Evolutionary conservation across 257 asterid species (phyloP).

Genomic region (Gentiana straminea): DNA sequence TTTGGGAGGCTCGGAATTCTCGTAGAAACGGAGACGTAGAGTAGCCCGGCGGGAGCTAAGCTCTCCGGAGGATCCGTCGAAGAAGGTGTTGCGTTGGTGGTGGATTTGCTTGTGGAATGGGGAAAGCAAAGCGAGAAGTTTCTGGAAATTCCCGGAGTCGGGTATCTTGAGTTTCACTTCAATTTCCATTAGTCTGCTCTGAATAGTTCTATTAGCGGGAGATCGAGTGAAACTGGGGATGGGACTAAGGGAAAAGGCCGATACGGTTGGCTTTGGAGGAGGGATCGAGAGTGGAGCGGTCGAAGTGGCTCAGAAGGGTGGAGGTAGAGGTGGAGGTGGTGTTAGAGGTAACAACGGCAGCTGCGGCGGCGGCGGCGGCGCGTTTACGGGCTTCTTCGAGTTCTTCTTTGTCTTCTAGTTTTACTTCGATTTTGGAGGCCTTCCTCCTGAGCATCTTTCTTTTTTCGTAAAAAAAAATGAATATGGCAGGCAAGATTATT

Average conservation of each 20-base stretch:
- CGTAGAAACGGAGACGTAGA: slow-evolving; percentile 88
- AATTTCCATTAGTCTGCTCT: slow-evolving; percentile 11
- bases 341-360: slow-evolving; percentile 19
- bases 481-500: too few relatives aligned
- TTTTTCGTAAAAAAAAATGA: too few relatives aligned
- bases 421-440: slow-evolving; percentile 74
- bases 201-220: neutral
- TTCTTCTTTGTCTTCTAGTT: slow-evolving; percentile 75
- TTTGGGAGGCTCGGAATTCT: slow-evolving; percentile 36
- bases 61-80: slow-evolving; percentile 59
- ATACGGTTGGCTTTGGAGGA: slow-evolving; percentile 72
- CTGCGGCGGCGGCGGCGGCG: slow-evolving; percentile 35
- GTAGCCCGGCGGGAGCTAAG: slow-evolving; percentile 52
- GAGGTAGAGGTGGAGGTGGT: slow-evolving; percentile 30
- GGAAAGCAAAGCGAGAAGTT: slow-evolving; percentile 46
- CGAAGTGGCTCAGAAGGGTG: slow-evolving; percentile 76
- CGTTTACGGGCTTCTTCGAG: slow-evolving; percentile 77
- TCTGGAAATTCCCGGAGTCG: slow-evolving; percentile 40
- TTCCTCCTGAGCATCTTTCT: slow-evolving; percentile 68
- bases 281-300: slow-evolving; percentile 51
- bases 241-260: slow-evolving; percentile 48
- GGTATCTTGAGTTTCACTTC: slow-evolving; percentile 84
- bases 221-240: neutral
- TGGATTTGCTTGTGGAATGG: slow-evolving; percentile 50
- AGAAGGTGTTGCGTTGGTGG: slow-evolving; percentile 78